Base-by-base conservation (phyloP, 495 filamentous ascomycete species). In the Penicillium turbatum region DNA sequence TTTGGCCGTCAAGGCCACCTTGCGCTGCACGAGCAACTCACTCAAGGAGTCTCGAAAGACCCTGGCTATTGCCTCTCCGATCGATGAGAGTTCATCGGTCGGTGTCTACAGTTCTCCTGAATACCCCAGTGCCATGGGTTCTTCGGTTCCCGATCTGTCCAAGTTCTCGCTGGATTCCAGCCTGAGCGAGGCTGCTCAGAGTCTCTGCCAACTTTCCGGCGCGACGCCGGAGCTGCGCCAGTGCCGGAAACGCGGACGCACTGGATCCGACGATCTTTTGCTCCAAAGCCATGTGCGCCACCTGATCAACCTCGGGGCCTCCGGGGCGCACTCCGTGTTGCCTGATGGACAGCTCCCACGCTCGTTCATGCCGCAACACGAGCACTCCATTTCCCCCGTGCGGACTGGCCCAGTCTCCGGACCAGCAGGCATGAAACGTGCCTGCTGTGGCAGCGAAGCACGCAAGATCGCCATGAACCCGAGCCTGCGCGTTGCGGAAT, bases 1-100 rank as follows among this genome's bases (percentile, higher is more conserved):
- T 59, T 48, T 88, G 83, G 89, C 88, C 63, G 81, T 86, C 62
- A 85, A 86, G 81, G 90, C 90, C 77, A 90, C 89, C 62, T 86
- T 84, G 75, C 87, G 88, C 54, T 88, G 82, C 66, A 87, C 85
- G 66, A 89, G 85, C 59, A 76, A 72, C 41, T 70, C 67, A 2
- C 42, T 75, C 21, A 74, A 74, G 62, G 73, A 75, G 53, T 60
- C 46, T 41, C 67, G 72, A 17, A 75, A 72, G 65, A 67, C 62
- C 36, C 38, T 75, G 63, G 50, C 63, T 12, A 69, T 74, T 50
- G 68, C 66, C 21, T 70, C 75, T 13, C 72, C 75, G 1, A 67
- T 72, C 26, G 75, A 83, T 59, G 80, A 83, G 61, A 73, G 71
- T 49, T 74, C 75, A 37, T 66, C 82, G 56, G 66, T 62, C 35